Evolutionary conservation across 768 basidiomycete species (phyloP).

Genomic region (Calvatia gigantea): DNA sequence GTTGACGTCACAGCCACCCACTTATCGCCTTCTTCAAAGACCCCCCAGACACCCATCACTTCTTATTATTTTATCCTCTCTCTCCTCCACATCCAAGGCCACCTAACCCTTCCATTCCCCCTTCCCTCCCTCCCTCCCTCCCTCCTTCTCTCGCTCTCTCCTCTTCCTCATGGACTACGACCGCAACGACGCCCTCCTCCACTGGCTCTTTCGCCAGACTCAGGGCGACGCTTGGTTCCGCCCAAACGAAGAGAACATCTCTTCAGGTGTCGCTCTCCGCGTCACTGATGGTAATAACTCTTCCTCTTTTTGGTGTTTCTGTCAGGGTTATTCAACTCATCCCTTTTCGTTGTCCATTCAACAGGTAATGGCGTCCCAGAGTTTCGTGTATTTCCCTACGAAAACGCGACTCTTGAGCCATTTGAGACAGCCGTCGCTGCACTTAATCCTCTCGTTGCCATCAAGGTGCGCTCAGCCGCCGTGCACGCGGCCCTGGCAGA

Average conservation of each 20-base stretch:
- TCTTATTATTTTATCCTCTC: not conserved
- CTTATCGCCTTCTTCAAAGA: not conserved
- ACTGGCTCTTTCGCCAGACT: slow-evolving; percentile 76
- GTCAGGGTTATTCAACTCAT: not conserved
- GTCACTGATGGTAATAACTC: slow-evolving; percentile 37
- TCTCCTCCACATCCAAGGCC: too few species aligned
- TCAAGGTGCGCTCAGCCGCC: slow-evolving; percentile 75
- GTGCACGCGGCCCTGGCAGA: slow-evolving; percentile 76
- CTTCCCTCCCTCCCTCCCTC: slow-evolving; percentile 8
- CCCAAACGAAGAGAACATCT: slow-evolving; percentile 69
- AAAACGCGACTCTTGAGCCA: slow-evolving; percentile 64
- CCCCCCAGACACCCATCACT: not conserved
- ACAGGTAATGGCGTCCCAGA: slow-evolving; percentile 29
- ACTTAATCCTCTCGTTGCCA: slow-evolving; percentile 79
- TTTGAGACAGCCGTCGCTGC: slow-evolving; percentile 70
- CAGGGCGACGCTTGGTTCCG: slow-evolving; percentile 85
- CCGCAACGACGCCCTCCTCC: slow-evolving; percentile 74
- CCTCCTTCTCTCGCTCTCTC: slow-evolving; percentile 13
- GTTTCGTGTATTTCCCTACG: slow-evolving; percentile 83
- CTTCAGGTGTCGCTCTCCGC: slow-evolving; percentile 67
- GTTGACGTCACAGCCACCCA: slow-evolving; percentile 2
- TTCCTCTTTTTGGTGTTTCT: not conserved
- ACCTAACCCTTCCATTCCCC: slow-evolving; percentile 2
- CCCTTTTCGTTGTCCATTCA: too few species aligned
- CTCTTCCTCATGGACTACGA: slow-evolving; percentile 60